Evolutionary conservation across 2,329 filamentous ascomycete genomes (phyloP).

Genomic region (Aspergillus sp.): DNA sequence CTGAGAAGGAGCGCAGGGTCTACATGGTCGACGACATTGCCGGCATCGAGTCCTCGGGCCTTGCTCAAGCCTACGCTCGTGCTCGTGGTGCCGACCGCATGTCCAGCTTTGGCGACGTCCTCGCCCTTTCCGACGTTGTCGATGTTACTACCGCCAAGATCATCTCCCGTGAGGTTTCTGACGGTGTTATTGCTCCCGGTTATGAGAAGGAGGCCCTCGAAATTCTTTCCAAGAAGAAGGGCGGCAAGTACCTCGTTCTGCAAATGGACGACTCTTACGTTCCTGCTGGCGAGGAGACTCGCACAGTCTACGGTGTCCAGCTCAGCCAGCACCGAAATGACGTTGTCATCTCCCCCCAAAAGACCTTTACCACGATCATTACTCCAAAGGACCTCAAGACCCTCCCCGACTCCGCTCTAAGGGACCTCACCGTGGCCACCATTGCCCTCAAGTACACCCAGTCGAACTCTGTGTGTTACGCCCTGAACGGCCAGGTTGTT

Average conservation of each 20-base stretch:
- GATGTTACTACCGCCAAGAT: slow-evolving; percentile 95
- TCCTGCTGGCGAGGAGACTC: slow-evolving; percentile 74
- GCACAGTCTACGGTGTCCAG: slow-evolving; percentile 88
- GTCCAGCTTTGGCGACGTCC: slow-evolving; percentile 97
- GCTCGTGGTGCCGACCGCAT: slow-evolving; percentile 96
- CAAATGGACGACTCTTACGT: slow-evolving; percentile 90
- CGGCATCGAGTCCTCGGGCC: slow-evolving; percentile 79
- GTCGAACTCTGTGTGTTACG: slow-evolving; percentile 98
- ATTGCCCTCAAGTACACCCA: slow-evolving; percentile 99
- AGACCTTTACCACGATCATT: slow-evolving; percentile 82
- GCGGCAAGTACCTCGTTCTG: slow-evolving; percentile 92
- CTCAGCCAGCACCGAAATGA: slow-evolving; percentile 94
- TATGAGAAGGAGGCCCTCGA: slow-evolving; percentile 85
- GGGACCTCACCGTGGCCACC: slow-evolving; percentile 91
- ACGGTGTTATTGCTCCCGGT: slow-evolving; percentile 90
- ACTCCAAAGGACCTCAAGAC: slow-evolving; percentile 77
- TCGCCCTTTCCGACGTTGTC: slow-evolving; percentile 87
- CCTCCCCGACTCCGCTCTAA: slow-evolving; percentile 79
- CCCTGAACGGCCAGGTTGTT: slow-evolving; percentile 88
- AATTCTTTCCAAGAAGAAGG: slow-evolving; percentile 97
- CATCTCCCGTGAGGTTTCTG: slow-evolving; percentile 96
- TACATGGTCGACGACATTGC: slow-evolving; percentile 98
- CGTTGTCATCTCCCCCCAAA: slow-evolving; percentile 76
- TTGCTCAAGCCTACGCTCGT: slow-evolving; percentile 94
- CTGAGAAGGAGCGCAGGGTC: slow-evolving; percentile 87